Conservation (phyloP, 108 stramenopile species). For the Nitzschia putrida region DNA sequence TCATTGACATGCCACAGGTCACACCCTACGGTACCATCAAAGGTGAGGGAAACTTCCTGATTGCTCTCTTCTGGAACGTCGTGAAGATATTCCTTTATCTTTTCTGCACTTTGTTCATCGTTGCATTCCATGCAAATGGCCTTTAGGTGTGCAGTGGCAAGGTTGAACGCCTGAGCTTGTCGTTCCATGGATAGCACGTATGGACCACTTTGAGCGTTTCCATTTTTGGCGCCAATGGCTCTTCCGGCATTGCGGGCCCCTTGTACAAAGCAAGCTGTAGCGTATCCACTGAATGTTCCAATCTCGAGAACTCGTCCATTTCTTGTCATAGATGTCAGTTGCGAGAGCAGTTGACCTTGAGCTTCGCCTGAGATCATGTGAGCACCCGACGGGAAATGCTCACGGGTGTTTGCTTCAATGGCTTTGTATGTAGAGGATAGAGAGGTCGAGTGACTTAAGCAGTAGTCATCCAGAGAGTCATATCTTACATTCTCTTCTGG, state of each 20-base stretch:
- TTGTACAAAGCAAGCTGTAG: slow-evolving; percentile 83
- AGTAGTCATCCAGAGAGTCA: slow-evolving; percentile 74
- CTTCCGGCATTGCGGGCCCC: slow-evolving; percentile 62
- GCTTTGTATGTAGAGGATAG: slow-evolving; percentile 60
- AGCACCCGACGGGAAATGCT: slow-evolving; percentile 67
- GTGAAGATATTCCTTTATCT: slow-evolving; percentile 40
- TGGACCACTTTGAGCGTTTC: slow-evolving; percentile 50
- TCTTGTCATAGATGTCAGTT: slow-evolving; percentile 72
- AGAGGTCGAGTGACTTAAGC: slow-evolving; percentile 59
- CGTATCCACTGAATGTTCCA: slow-evolving; percentile 94
- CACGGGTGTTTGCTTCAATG: slow-evolving; percentile 73
- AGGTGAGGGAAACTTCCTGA: slow-evolving; percentile 38
- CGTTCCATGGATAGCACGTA: slow-evolving; percentile 82
- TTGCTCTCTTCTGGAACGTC: slow-evolving; percentile 28
- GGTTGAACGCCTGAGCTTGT: slow-evolving; percentile 66
- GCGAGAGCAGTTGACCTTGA: slow-evolving; percentile 82
- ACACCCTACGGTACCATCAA: slow-evolving; percentile 51
- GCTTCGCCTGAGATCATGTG: slow-evolving; percentile 86
- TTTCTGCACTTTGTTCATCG: slow-evolving; percentile 55
- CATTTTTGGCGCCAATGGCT: slow-evolving; percentile 30
- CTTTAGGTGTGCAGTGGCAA: slow-evolving; percentile 72
- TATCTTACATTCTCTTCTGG: slow-evolving; percentile 31
- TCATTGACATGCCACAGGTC: slow-evolving; percentile 71
- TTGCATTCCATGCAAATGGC: slow-evolving; percentile 56
- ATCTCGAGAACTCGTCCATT: slow-evolving; percentile 85